Conservation (phyloP, 2,329 filamentous ascomycete genomes). For the Metarhizium rileyi region DNA sequence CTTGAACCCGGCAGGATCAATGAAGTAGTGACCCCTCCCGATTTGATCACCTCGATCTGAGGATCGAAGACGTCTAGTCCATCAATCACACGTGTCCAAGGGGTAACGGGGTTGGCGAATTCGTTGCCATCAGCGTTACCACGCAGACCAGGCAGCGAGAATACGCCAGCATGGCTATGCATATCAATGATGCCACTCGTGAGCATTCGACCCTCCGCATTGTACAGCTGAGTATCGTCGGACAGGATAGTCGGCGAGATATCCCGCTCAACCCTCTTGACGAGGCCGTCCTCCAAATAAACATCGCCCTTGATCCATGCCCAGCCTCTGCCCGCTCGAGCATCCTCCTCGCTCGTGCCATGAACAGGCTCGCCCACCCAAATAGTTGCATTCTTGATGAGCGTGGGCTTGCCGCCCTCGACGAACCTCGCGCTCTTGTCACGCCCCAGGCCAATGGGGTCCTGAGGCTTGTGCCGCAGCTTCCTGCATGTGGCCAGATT, state of each 20-base stretch:
- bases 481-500: constrained; percentile 47
- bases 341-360: constrained; percentile 41
- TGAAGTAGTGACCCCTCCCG: constrained; percentile 61
- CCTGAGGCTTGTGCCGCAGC: constrained; percentile 43
- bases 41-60: constrained; percentile 60
- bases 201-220: constrained; percentile 50
- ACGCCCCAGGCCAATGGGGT: constrained; percentile 46
- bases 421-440: constrained; percentile 51
- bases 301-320: constrained; percentile 52
- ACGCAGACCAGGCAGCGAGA: constrained; percentile 42
- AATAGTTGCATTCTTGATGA: constrained; percentile 57
- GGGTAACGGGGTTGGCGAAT: constrained; percentile 52
- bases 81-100: constrained; percentile 58
- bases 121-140: constrained; percentile 55
- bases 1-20: constrained; percentile 57
- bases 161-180: constrained; percentile 57
- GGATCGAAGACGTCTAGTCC: constrained; percentile 52
- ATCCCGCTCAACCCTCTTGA: constrained; percentile 38
- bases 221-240: constrained; percentile 38
- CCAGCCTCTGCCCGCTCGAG: constrained; percentile 48
- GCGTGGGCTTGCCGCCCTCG: constrained; percentile 46
- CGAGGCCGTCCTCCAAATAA: constrained; percentile 50
- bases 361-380: constrained; percentile 53
- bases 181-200: constrained; percentile 63
- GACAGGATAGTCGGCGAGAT: constrained; percentile 35